Conservation (phyloP, 345 rosid species). For the Pistacia integerrima region DNA sequence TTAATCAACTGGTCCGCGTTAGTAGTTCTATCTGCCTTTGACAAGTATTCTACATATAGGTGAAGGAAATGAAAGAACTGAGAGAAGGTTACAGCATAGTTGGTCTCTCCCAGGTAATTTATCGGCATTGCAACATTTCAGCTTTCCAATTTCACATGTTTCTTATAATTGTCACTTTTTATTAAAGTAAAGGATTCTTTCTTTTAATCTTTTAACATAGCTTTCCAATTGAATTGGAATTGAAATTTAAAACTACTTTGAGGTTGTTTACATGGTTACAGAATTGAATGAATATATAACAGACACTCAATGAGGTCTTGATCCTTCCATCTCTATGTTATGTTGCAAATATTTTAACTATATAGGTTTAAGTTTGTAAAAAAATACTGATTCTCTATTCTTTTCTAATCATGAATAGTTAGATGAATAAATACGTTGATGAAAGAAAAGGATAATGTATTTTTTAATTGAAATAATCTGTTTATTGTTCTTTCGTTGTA, state of each 20-base stretch:
- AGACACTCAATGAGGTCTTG: background rate
- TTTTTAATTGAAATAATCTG: background rate
- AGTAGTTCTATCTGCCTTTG: constrained; percentile 4
- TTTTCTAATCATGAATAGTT: background rate
- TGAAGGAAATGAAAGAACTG: constrained; percentile 77
- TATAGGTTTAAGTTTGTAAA: background rate
- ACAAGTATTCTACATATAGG: constrained; percentile 37
- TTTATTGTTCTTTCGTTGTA: background rate
- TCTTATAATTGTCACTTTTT: no score
- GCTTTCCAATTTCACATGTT: background rate
- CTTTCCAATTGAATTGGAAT: background rate
- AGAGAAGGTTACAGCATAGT: constrained; percentile 80
- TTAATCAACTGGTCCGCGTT: constrained; percentile 7
- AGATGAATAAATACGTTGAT: background rate
- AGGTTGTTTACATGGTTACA: background rate
- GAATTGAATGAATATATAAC: background rate
- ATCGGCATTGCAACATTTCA: background rate
- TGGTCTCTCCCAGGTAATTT: constrained; percentile 85
- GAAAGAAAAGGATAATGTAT: background rate
- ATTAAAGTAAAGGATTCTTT: background rate
- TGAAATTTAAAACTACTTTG: background rate
- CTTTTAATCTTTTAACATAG: background rate
- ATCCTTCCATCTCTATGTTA: background rate
- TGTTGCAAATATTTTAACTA: background rate
- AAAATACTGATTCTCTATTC: background rate